Conservation (phyloP, 2,329 filamentous ascomycete genomes). For the Fusarium napiforme region DNA sequence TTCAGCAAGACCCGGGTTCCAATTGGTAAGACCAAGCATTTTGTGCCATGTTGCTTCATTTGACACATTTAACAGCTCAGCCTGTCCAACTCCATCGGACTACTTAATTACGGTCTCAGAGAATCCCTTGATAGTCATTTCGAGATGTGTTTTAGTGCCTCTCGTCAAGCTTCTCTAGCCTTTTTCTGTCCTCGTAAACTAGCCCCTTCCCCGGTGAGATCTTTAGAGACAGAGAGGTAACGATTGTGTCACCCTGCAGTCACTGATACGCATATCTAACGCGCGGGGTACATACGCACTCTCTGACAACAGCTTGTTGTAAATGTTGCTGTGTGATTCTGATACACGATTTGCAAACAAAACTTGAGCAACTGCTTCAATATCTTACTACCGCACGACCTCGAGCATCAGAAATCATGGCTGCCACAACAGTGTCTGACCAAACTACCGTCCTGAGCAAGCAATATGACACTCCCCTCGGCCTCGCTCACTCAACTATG, state of each 20-base stretch:
- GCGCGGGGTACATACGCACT: conserved; percentile 26
- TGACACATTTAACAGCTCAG: neutral
- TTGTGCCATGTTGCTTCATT: neutral
- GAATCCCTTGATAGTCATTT: neutral
- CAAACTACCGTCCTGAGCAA: conserved; percentile 53
- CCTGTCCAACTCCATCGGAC: neutral
- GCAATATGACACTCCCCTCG: conserved; percentile 59
- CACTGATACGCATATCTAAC: neutral
- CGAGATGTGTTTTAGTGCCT: neutral
- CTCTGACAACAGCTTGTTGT: neutral
- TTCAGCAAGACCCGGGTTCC: too few relatives aligned
- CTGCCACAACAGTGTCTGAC: conserved; percentile 6
- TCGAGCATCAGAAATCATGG: conserved; percentile 17
- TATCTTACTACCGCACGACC: neutral
- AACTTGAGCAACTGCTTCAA: neutral
- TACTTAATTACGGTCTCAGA: neutral
- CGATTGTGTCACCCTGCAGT: conserved; percentile 26
- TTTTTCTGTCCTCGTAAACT: neutral
- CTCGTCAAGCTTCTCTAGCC: neutral
- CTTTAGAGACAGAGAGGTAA: neutral
- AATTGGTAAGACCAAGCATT: neutral
- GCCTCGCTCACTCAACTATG: conserved; percentile 58
- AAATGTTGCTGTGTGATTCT: conserved; percentile 1
- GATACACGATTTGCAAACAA: neutral
- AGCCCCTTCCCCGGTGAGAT: neutral